Base-by-base conservation (phyloP, 2,329 filamentous ascomycete genomes). In the Tolypocladium tropicale region DNA sequence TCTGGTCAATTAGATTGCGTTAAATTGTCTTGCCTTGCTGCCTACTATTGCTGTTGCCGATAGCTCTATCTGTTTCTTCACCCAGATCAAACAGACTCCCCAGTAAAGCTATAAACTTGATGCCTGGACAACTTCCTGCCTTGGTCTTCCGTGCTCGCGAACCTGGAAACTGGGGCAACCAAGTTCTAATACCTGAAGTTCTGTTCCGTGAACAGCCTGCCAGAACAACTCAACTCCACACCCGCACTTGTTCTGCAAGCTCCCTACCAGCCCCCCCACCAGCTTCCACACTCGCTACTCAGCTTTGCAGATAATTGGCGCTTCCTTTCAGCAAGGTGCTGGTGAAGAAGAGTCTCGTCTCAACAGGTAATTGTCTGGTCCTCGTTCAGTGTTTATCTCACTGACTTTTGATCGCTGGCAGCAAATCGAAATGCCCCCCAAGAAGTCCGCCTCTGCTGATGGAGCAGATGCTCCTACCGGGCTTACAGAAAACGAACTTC, bases 401-500 rank as follows among this genome's bases (percentile, higher is more conserved):
- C n/a, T 25, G 7, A 18, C 23, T n/a, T n/a, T n/a, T 12, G 14
- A 21, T 43, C 7, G 23, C 12, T 10, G 6, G 53, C 37, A 51
- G 46, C 12, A 32, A n/a, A 53, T 11, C 11, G 63, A 16, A 11
- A 72, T 72, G 70, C 58, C 69, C 61, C 59, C 64, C 58, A 71
- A 71, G 64, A 70, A 70, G 58, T 53, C 57, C 6, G 34, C 60
- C 30, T 43, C 57, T 50, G 28, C 54, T 34, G 58, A 59, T 28
- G 63, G 65, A 18, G 62, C 56, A 49, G 59, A 63, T 0, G 33
- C 57, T 11, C 55, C 64, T 25, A 52, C 32, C 4, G 67, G 64
- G 11, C 63, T 74, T 50, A 74, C 65, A 12, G 66, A 70, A 1
- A 62, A 57, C 23, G 73, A 75, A 37, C 61, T 70, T 46, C 66